phyloP scores from a whole-genome alignment of 352 stramenopile genomes.

The Pythium sp. region DNA sequence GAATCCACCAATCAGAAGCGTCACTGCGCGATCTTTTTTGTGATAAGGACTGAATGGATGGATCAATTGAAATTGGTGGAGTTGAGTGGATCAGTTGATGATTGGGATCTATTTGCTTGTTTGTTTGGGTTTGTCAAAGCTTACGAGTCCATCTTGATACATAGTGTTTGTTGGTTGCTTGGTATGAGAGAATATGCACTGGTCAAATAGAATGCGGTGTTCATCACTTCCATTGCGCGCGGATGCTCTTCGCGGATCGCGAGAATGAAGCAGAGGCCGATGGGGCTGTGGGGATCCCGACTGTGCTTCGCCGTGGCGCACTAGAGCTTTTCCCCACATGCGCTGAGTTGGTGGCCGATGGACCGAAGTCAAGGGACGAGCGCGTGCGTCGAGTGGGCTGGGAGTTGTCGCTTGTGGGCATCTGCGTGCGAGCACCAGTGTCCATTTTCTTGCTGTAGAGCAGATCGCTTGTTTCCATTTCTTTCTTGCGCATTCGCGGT shows the following conservation, averaged over 20 bases:
- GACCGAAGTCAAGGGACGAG: conserved; percentile 31
- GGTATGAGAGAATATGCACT: not conserved
- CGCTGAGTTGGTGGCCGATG: not conserved
- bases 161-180: not conserved
- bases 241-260: conserved; percentile 23
- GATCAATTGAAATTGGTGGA: not conserved
- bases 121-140: not conserved
- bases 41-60: conserved; percentile 4
- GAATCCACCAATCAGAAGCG: conserved; percentile 4
- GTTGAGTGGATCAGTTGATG: not conserved
- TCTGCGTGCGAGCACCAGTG: conserved; percentile 21
- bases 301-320: conserved; percentile 9
- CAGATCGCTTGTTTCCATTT: conserved; percentile 42
- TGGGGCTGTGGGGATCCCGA: conserved; percentile 1
- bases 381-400: conserved; percentile 29
- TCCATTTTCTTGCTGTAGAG: conserved; percentile 44
- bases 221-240: conserved; percentile 51
- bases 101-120: not conserved
- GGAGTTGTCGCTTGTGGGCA: conserved; percentile 20
- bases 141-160: not conserved
- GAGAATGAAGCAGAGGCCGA: conserved; percentile 16
- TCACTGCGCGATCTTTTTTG: conserved; percentile 12
- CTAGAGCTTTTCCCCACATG: not conserved
- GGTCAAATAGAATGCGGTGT: not conserved
- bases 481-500: conserved; percentile 31